Evolutionary conservation across 805 yeast genomes (phyloP).

Genomic region (Saccharomycopsis sp.): DNA sequence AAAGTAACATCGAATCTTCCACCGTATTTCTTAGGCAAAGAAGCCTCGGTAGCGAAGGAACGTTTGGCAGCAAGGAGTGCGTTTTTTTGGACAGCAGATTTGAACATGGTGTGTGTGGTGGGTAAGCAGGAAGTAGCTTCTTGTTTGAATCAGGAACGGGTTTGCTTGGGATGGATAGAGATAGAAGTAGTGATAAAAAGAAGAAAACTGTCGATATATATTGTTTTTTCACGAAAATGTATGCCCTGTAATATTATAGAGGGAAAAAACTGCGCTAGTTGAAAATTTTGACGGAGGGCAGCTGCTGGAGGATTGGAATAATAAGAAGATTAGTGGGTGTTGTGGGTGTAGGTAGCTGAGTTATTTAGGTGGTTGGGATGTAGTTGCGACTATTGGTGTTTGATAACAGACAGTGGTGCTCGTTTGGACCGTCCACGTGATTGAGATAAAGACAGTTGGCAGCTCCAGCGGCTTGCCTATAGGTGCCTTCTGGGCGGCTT

Average conservation of each 20-base stretch:
- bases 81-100: slow-evolving; percentile 1
- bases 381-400: no score
- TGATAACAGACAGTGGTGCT: no score
- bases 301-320: neutral
- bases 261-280: neutral
- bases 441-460: neutral
- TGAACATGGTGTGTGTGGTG: neutral
- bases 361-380: no score
- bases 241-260: neutral
- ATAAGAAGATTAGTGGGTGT: no score
- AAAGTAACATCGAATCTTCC: slow-evolving; percentile 91
- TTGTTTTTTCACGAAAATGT: neutral
- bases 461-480: neutral
- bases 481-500: neutral
- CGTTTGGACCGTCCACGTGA: no score
- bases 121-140: neutral
- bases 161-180: neutral
- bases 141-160: no score
- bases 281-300: neutral
- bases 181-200: neutral
- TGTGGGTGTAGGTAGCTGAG: no score
- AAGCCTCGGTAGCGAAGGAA: slow-evolving; percentile 51
- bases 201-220: neutral
- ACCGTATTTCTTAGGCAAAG: slow-evolving; percentile 87
- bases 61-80: slow-evolving; percentile 6